Base-by-base conservation (phyloP, 2,329 filamentous ascomycete species). In the Grosmannia huntii region DNA sequence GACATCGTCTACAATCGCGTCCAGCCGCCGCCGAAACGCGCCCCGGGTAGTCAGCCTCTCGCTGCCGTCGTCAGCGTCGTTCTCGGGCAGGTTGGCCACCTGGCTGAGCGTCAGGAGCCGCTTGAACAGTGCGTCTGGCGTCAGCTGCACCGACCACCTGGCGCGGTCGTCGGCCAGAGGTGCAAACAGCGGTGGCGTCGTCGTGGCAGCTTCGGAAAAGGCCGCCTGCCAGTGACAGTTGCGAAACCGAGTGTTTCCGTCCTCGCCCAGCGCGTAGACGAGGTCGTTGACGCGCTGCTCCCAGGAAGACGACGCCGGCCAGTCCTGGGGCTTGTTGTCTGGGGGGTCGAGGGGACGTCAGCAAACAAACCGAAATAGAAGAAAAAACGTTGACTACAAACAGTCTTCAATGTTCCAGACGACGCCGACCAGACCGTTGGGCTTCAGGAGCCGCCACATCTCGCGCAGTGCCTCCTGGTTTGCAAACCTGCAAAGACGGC, bases 371-470 rank as follows among this genome's bases (percentile, higher is more conserved):
- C 27, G 38, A 27, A 36, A 23, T 28, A n/a, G 19, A 11, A 55
- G 16, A 51, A 5, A 10, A 31, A 19, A 10, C 57, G 71, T n/a
- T n/a, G n/a, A n/a, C n/a, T n/a, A n/a, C 77, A 88, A 62, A 72
- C 77, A 88, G 62, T 87, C 83, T 67, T 89, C 85, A 60, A 85
- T 74, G 64, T 89, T 89, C 86, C 87, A 90, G 57, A 90, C 83
- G 68, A 87, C 69, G 16, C 82, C 86, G 31, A 90, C 73, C 31
- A 75, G 74, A 7, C 79, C 79, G 7, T 77, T 77, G 0, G 82
- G 82, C 65, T 78, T 79, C 53, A 90, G 70, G 0, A 86, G 77
- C 53, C 85, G 79, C 63, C 82, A 77, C 7, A 90, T 85, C 64
- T 89, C 85, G 52, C 73, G 69, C 31, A 90, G 71, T 0, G 85